Evolutionary conservation across 352 stramenopile species (phyloP).

Genomic region (Lagenidium giganteum): DNA sequence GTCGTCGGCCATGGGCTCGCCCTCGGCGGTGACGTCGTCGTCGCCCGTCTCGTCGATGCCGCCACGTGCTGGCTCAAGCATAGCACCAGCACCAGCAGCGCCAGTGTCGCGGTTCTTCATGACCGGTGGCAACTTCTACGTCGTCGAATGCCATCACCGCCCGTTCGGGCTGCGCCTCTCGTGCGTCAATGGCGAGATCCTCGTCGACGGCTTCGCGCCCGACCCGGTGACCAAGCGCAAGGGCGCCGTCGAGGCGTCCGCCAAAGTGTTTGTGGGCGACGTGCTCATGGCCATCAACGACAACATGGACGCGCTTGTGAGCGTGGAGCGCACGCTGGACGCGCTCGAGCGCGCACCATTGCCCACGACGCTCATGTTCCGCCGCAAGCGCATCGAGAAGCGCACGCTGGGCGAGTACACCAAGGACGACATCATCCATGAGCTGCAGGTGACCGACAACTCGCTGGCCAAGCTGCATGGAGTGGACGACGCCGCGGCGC

Average conservation of each 20-base stretch:
- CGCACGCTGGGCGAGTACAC: constrained; percentile 57
- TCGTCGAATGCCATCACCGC: constrained; percentile 35
- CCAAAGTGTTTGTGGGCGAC: constrained; percentile 41
- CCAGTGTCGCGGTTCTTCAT: no score
- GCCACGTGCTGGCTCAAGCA: neutral
- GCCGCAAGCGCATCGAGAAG: constrained; percentile 33
- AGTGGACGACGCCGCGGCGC: constrained; percentile 34
- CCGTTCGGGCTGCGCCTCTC: constrained; percentile 49
- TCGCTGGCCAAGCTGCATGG: constrained; percentile 24
- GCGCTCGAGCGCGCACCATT: constrained; percentile 30
- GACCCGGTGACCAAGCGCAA: constrained; percentile 13
- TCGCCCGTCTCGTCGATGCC: neutral
- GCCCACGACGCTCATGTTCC: constrained; percentile 50
- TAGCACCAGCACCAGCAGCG: constrained; percentile 8
- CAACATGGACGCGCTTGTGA: constrained; percentile 33
- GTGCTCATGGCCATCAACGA: constrained; percentile 61
- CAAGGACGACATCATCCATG: constrained; percentile 37
- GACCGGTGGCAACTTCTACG: no score
- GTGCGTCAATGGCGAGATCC: constrained; percentile 30
- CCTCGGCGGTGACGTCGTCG: neutral
- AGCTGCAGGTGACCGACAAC: constrained; percentile 41
- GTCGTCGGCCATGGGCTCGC: neutral
- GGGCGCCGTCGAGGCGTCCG: constrained; percentile 34
- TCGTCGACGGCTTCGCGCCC: constrained; percentile 38
- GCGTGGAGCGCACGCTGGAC: constrained; percentile 32